phyloP scores from a whole-genome alignment of 2,329 filamentous ascomycete genomes.

The Sclerotinia borealis region DNA sequence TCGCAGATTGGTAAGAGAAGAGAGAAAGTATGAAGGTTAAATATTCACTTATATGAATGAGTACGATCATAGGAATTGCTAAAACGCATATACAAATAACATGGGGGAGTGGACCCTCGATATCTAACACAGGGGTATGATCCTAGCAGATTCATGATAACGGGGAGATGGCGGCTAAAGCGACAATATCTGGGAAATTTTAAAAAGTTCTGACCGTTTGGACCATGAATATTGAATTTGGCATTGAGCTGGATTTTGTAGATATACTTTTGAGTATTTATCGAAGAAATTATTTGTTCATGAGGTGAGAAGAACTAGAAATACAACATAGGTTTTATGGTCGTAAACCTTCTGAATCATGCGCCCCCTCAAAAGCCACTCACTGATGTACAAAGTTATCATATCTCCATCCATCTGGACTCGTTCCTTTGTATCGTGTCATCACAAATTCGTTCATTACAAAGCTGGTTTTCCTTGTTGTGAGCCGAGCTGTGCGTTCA shows the following conservation, averaged over 20 bases:
- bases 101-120: slow-evolving; percentile 3
- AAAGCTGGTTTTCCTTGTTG: slow-evolving; percentile 29
- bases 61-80: neutral
- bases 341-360: slow-evolving; percentile 21
- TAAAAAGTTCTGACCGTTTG: neutral
- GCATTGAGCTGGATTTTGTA: neutral
- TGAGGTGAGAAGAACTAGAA: slow-evolving; percentile 32
- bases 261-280: slow-evolving; percentile 1
- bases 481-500: slow-evolving; percentile 28
- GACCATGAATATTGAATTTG: neutral
- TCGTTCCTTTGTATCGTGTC: slow-evolving; percentile 11
- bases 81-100: neutral
- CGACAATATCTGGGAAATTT: neutral
- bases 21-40: neutral
- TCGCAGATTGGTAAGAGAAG: neutral
- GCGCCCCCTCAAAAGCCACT: slow-evolving; percentile 19
- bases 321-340: slow-evolving; percentile 29
- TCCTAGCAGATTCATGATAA: neutral
- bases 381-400: slow-evolving; percentile 27
- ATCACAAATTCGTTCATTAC: slow-evolving; percentile 22
- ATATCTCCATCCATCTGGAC: slow-evolving; percentile 13
- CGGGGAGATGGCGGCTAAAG: slow-evolving; percentile 4
- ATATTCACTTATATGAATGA: neutral
- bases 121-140: slow-evolving; percentile 7
- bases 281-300: slow-evolving; percentile 14